Evolutionary conservation across 2,329 filamentous ascomycete species (phyloP), one percentile per base, ranked within the genome.

Genomic region (Hymenoscyphus fructigenus): DNA sequence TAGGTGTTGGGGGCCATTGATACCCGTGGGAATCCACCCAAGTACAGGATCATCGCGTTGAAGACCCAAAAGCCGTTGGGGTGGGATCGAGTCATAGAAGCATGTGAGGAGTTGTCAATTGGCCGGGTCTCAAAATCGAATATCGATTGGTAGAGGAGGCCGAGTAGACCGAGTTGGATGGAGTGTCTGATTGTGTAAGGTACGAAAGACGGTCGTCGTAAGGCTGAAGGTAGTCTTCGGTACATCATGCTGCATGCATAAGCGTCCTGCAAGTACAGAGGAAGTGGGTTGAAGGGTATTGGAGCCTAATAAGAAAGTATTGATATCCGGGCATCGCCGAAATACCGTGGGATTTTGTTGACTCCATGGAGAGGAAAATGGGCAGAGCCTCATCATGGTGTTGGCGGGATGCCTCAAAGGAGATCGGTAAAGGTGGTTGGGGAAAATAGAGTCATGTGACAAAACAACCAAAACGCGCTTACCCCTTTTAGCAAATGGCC

Each of bases 41-140:
- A 23, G 44, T 50, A 10, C 4, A 50, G n/a, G 44, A 50, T 50
- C 44, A 50, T 23, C n/a, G 44, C 41, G 41, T 44, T 15, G 41
- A n/a, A 5, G 20, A 26, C n/a, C 44, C n/a, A 50, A 23, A 20
- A 50, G 44, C 44, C n/a, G 10, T 50, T 50, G 44, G 44, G 10
- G 44, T 50, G n/a, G 44, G 44, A 50, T 50, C 20, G 44, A 50
- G 44, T 50, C 44, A 50, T 50, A 50, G 44, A 50, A 50, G 44
- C 44, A 50, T 50, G 20, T 50, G n/a, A 50, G 44, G n/a, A 50
- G 44, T 50, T 50, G n/a, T 12, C 44, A 23, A 26, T 10, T 3
- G n/a, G 9, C n/a, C 12, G 44, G n/a, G 44, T 12, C 20, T 50
- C 41, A 3, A 44, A 44, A n/a, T 44, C 41, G 41, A 20, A 3